phyloP scores from a whole-genome alignment of 371 early-diverging fungal species.

The Mycotypha africana region DNA sequence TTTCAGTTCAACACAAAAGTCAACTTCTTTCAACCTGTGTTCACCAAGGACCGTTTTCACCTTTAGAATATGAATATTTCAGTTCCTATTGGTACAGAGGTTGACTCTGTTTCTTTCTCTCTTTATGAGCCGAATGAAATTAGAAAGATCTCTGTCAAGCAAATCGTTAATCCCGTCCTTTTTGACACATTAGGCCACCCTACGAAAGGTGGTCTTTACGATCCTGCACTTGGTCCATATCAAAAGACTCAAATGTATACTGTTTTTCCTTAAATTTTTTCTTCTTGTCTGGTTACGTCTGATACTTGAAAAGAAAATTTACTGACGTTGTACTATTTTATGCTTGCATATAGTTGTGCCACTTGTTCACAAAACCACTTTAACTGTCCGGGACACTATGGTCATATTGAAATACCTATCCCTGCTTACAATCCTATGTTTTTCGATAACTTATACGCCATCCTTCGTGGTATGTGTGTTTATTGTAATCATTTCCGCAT shows the following conservation, averaged over 20 bases:
- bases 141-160: conserved; percentile 89
- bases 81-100: conserved; percentile 61
- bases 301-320: too few relatives aligned
- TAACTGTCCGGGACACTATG: conserved; percentile 98
- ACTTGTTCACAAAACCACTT: conserved; percentile 84
- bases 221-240: conserved; percentile 94
- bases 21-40: neutral
- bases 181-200: conserved; percentile 95
- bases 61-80: conserved; percentile 71
- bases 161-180: conserved; percentile 84
- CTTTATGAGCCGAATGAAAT: conserved; percentile 94
- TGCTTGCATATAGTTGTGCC: conserved; percentile 84
- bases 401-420: conserved; percentile 97
- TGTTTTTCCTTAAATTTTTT: too few relatives aligned
- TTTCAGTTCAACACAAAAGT: too few relatives aligned
- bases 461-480: conserved; percentile 86
- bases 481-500: conserved; percentile 90
- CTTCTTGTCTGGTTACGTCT: too few relatives aligned
- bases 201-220: conserved; percentile 92
- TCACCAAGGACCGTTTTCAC: too few relatives aligned
- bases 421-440: conserved; percentile 97
- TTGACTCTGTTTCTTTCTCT: conserved; percentile 76
- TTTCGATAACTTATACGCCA: conserved; percentile 80
- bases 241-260: conserved; percentile 71
- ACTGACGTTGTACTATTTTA: too few relatives aligned